Conservation (phyloP, 768 basidiomycete genomes). For the Mycena vulgaris region DNA sequence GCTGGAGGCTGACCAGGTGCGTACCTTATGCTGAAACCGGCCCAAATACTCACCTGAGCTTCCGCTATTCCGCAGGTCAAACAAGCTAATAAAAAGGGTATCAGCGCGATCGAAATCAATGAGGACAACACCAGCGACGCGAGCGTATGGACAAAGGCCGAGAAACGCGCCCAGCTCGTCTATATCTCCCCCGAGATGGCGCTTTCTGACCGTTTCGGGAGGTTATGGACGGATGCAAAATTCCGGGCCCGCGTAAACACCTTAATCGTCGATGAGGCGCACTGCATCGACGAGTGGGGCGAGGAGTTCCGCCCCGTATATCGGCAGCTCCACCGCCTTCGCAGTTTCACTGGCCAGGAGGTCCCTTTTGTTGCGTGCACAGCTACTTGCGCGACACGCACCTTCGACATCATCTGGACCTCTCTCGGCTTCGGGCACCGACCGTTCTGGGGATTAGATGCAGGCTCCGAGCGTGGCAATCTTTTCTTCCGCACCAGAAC, state of each 20-base stretch:
- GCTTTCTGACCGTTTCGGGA: slow-evolving; percentile 42
- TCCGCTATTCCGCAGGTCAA: slow-evolving; percentile 26
- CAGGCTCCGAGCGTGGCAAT: slow-evolving; percentile 45
- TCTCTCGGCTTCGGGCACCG: slow-evolving; percentile 45
- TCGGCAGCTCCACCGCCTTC: slow-evolving; percentile 40
- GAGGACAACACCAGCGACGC: slow-evolving; percentile 20
- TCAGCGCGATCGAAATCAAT: slow-evolving; percentile 18
- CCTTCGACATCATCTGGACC: slow-evolving; percentile 43
- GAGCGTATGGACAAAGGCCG: slow-evolving; percentile 4
- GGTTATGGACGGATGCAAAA: slow-evolving; percentile 47
- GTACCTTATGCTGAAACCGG: not conserved
- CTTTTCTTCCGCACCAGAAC: slow-evolving; percentile 39
- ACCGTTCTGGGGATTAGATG: slow-evolving; percentile 53
- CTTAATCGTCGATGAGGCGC: slow-evolving; percentile 51
- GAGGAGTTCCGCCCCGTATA: slow-evolving; percentile 47
- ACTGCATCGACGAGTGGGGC: slow-evolving; percentile 53
- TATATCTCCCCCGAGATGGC: slow-evolving; percentile 40
- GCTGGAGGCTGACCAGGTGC: slow-evolving; percentile 47
- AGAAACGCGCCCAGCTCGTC: slow-evolving; percentile 14
- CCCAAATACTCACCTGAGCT: not conserved
- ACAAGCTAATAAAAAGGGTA: slow-evolving; percentile 16
- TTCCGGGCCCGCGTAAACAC: slow-evolving; percentile 45
- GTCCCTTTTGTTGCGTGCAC: slow-evolving; percentile 48
- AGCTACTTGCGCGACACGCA: slow-evolving; percentile 45
- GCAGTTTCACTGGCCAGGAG: slow-evolving; percentile 46